Evolutionary conservation across 1,284 basidiomycete genomes (phyloP), one percentile per base, ranked within the genome.

Genomic region (Cryptococcus sp.): DNA sequence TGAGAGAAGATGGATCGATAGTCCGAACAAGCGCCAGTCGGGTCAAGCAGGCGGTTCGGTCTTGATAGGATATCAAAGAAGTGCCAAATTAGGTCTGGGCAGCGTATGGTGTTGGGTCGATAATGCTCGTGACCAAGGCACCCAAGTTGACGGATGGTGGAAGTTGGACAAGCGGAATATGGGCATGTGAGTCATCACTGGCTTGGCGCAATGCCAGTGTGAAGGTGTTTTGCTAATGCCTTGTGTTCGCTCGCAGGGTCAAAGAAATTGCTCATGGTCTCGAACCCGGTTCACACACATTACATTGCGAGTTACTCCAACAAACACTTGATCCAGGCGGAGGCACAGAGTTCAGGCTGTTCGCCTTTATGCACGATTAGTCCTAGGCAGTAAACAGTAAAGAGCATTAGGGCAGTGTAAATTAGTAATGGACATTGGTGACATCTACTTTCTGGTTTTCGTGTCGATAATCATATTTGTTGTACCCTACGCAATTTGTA

Each of bases 31-130:
- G 17, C 49, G 45, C 11, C 49, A 51, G 23, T 11, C 45, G 25
- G 23, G 47, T 17, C 44, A 47, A 29, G 54, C 49, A 38, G 58
- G 58, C 15, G 63, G 71, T 50, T 63, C 68, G 15, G 67, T 77
- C 26, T 61, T 67, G n/a, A 67, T 77, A 44, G 72, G 66, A 11
- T 75, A 74, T 60, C 73, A 72, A 47, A 59, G 70, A 25, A 62
- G 60, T 48, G 62, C 62, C 0, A 57, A 54, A 37, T 67, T 64
- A 25, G 71, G 68, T 6, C 57, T 72, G 13, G 71, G 71, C 2
- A 65, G 62, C 34, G 67, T 74, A 6, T 61, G 50, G 39, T 74
- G 72, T 55, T 74, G 70, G 72, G 67, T 71, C 16, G 72, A 72
- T 50, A 58, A 69, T 25, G 58, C 66, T 34, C 50, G 57, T 41